Evolutionary conservation across 2,329 filamentous ascomycete genomes (phyloP), one percentile per base, ranked within the genome.

Genomic region (Diaporthe eres): DNA sequence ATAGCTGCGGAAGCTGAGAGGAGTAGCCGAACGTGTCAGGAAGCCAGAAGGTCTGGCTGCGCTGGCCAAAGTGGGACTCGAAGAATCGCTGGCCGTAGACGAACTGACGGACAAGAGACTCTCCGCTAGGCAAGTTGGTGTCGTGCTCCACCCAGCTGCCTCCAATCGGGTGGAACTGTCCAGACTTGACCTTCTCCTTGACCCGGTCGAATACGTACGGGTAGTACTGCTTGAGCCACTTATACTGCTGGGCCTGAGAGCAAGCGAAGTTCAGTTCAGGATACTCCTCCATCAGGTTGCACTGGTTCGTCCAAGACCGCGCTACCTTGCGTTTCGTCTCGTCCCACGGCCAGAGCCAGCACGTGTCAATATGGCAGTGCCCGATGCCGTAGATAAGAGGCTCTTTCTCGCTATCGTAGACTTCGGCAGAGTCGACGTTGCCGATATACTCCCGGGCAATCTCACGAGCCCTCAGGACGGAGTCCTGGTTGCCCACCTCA

Each of bases 141-240:
- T 99, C 97, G 82, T 99, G 97, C 83, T 99, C 97, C 22, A 99
- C 96, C 97, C 97, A 99, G 85, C 95, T 98, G 72, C 97, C 97
- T 78, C 97, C 97, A 80, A 99, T 96, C 19, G 96, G 96, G 79
- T 98, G 95, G 84, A 99, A 99, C 77, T 91, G 93, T 31, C 96
- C 96, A 80, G 96, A 92, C 84, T 95, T 95, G 77, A 98, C 93
- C 89, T 98, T 98, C 74, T 90, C 87, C 87, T 97, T 98, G 79
- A 99, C 96, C 22, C 96, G 93, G 79, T 97, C 94, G 82, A 95
- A 98, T 2, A 95, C 94, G 55, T 92, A 92, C 0, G 97, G 96
- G 82, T 99, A 99, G 78, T 95, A 88, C 79, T 94, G 87, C 85
- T 98, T 95, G 42, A 98, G 89, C 97, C 97, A 99, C 85, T 98